Evolutionary conservation across 108 stramenopile genomes (phyloP).

Genomic region (Cafeteria roenbergensis): DNA sequence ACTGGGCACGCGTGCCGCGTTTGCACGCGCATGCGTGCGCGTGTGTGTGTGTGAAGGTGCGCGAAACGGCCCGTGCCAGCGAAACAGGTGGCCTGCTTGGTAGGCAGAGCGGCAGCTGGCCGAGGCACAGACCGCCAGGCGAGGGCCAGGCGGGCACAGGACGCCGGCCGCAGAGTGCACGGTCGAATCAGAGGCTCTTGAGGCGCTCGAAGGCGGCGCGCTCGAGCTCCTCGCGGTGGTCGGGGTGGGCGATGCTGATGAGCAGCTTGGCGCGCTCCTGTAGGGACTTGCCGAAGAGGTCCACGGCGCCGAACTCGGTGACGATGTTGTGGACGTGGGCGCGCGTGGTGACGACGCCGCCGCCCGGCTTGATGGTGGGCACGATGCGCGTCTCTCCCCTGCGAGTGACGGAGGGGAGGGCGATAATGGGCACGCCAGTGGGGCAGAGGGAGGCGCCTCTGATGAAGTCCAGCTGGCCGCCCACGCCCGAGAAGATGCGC

Average conservation of each 20-base stretch:
- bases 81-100: too few relatives aligned
- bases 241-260: conserved; percentile 25
- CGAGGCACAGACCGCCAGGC: too few relatives aligned
- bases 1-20: too few relatives aligned
- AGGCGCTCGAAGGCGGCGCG: conserved; percentile 8
- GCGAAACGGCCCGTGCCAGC: too few relatives aligned
- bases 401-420: conserved; percentile 19
- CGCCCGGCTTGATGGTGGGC: conserved; percentile 17
- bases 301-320: conserved; percentile 24
- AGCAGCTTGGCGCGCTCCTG: conserved; percentile 16
- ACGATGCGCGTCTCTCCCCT: conserved; percentile 20
- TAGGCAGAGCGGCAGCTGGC: too few relatives aligned
- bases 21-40: too few relatives aligned
- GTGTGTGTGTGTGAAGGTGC: too few relatives aligned
- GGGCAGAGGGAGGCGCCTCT: conserved; percentile 17
- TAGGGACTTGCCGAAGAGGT: conserved; percentile 19
- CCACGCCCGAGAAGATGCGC: conserved; percentile 27
- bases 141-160: too few relatives aligned
- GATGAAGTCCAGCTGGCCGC: conserved; percentile 25
- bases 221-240: conserved; percentile 13
- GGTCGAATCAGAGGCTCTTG: too few relatives aligned
- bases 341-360: conserved; percentile 26
- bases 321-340: conserved; percentile 28
- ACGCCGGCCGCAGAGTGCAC: too few relatives aligned
- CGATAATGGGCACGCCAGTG: conserved; percentile 21